Conservation (phyloP, 2,329 filamentous ascomycete genomes). For the Meredithiella fracta region DNA sequence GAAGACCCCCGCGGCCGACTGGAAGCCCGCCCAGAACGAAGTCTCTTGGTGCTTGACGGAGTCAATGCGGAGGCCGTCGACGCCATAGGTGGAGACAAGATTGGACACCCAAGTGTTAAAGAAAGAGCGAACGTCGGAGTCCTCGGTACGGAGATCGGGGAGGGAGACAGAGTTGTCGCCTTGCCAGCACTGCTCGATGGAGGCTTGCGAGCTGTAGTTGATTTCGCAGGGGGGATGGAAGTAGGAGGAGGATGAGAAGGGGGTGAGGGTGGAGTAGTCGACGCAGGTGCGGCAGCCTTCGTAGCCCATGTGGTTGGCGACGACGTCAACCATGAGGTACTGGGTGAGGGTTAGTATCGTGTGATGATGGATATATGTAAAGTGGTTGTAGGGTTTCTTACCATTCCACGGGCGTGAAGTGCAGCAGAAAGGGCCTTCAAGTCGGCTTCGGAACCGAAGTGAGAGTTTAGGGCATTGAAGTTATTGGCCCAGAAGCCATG, state of each 20-base stretch:
- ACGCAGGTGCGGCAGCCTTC: slow-evolving; percentile 27
- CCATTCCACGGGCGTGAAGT: slow-evolving; percentile 35
- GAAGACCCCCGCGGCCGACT: slow-evolving; percentile 41
- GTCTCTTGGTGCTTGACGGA: slow-evolving; percentile 53
- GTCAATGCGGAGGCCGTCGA: slow-evolving; percentile 52
- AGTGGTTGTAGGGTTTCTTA: slow-evolving; percentile 15
- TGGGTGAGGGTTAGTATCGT: slow-evolving; percentile 12
- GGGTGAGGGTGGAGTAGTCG: slow-evolving; percentile 36
- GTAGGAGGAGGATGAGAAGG: slow-evolving; percentile 37
- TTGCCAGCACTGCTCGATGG: slow-evolving; percentile 30
- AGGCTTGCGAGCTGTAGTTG: slow-evolving; percentile 31
- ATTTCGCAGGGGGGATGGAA: slow-evolving; percentile 39
- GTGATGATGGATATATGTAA: background rate
- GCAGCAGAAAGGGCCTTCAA: slow-evolving; percentile 30
- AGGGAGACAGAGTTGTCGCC: slow-evolving; percentile 27
- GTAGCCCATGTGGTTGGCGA: slow-evolving; percentile 37
- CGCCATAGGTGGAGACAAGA: slow-evolving; percentile 57
- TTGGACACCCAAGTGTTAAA: slow-evolving; percentile 45
- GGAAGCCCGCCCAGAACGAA: slow-evolving; percentile 28
- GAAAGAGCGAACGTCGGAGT: slow-evolving; percentile 47
- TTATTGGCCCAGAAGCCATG: slow-evolving; percentile 27
- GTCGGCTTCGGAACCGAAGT: slow-evolving; percentile 34
- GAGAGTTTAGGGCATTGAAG: slow-evolving; percentile 27
- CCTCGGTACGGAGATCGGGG: slow-evolving; percentile 68
- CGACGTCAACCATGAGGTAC: slow-evolving; percentile 40